These are phyloP conservation scores for Aspergillus sp. DNA, from an alignment of 2,329 filamentous ascomycete genomes.

Conservation along the genomic window DNA sequence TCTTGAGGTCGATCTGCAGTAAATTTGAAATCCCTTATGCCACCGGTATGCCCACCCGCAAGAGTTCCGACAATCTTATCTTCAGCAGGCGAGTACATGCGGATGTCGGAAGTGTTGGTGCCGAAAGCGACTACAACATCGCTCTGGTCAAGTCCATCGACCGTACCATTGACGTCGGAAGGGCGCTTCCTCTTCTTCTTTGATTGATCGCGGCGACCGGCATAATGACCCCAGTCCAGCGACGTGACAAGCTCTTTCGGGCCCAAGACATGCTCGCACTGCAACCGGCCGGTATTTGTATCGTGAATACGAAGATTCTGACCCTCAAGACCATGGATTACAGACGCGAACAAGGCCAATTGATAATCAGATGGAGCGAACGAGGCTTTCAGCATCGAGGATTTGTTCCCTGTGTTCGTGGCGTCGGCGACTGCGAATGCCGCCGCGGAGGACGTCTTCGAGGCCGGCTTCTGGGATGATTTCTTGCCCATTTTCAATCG, in stretches of 20 bases:
- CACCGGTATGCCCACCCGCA: constrained; percentile 48
- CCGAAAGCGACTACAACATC: constrained; percentile 51
- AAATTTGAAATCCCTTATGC: constrained; percentile 53
- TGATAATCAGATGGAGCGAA: constrained; percentile 53
- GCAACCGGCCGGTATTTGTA: constrained; percentile 49
- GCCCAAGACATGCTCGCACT: constrained; percentile 50
- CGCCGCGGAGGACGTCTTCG: constrained; percentile 46
- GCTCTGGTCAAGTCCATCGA: constrained; percentile 34
- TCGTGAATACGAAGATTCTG: constrained; percentile 55
- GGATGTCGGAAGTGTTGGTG: constrained; percentile 49
- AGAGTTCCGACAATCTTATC: constrained; percentile 47
- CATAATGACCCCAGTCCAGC: constrained; percentile 52
- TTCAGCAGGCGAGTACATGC: constrained; percentile 51
- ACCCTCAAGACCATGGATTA: constrained; percentile 53
- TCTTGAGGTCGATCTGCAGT: constrained; percentile 40
- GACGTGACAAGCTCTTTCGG: constrained; percentile 50
- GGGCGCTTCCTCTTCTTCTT: constrained; percentile 55
- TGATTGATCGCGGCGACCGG: constrained; percentile 32
- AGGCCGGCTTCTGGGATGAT: constrained; percentile 40
- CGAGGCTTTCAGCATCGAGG: constrained; percentile 49
- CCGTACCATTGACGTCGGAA: constrained; percentile 40
- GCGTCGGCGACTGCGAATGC: constrained; percentile 37
- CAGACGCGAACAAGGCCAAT: constrained; percentile 54
- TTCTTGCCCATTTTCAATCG: constrained; percentile 47
- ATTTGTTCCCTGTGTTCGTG: constrained; percentile 42